Evolutionary conservation across 2,329 filamentous ascomycete species (phyloP).

Genomic region (Sporothrix sp.): DNA sequence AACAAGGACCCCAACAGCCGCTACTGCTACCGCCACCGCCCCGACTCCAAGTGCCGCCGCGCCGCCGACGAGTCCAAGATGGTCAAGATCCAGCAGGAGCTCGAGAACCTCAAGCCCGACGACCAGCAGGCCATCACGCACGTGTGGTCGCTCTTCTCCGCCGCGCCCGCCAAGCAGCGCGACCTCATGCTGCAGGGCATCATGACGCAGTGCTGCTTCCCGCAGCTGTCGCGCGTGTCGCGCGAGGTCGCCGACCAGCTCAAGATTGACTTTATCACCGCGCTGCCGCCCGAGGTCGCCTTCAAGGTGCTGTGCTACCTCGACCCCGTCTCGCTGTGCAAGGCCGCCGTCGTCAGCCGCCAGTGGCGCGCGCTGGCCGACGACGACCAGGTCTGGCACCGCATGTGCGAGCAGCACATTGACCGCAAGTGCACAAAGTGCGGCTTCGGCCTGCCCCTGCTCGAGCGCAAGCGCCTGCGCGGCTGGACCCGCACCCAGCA

Average conservation of each 20-base stretch:
- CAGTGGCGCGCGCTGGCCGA: slow-evolving; percentile 87
- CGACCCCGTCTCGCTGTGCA: slow-evolving; percentile 89
- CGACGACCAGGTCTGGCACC: slow-evolving; percentile 95
- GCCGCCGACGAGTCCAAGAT: slow-evolving; percentile 94
- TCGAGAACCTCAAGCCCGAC: slow-evolving; percentile 68
- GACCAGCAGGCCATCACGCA: slow-evolving; percentile 95
- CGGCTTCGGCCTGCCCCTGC: slow-evolving; percentile 82
- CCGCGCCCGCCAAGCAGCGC: slow-evolving; percentile 84
- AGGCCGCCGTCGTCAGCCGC: slow-evolving; percentile 86
- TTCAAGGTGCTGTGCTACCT: slow-evolving; percentile 90
- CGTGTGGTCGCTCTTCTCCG: slow-evolving; percentile 96
- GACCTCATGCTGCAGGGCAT: slow-evolving; percentile 96
- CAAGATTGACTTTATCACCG: slow-evolving; percentile 91
- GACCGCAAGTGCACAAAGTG: slow-evolving; percentile 90
- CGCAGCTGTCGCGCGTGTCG: slow-evolving; percentile 87
- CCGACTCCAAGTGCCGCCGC: slow-evolving; percentile 85
- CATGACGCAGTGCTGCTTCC: slow-evolving; percentile 93
- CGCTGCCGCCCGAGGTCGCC: slow-evolving; percentile 77
- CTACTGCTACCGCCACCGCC: slow-evolving; percentile 91
- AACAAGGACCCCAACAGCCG: slow-evolving; percentile 64
- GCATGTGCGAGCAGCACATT: slow-evolving; percentile 93
- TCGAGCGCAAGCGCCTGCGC: slow-evolving; percentile 79
- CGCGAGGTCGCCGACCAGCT: slow-evolving; percentile 87
- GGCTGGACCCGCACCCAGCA: slow-evolving; percentile 82
- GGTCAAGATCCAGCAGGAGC: slow-evolving; percentile 84